These are phyloP conservation scores for Calocybe gambosa DNA, from an alignment of 1,284 basidiomycete genomes.

Conservation along the genomic window DNA sequence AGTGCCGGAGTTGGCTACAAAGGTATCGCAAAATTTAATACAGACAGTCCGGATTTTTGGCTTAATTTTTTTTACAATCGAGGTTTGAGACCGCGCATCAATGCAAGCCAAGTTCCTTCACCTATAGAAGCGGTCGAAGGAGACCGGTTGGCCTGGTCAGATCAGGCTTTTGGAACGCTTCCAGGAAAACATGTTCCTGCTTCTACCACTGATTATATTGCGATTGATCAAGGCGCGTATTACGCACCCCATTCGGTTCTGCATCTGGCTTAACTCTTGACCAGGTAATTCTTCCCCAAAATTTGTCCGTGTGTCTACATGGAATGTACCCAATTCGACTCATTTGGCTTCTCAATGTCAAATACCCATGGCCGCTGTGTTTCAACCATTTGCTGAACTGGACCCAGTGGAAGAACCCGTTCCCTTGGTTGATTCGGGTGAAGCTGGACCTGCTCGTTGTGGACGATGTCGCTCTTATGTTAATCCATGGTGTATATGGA, in stretches of 20 bases:
- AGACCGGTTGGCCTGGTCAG: conserved; percentile 82
- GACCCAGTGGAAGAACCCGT: conserved; percentile 79
- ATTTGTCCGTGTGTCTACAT: conserved; percentile 85
- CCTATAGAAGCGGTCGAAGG: conserved; percentile 80
- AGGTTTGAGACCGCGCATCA: conserved; percentile 82
- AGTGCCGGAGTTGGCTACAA: conserved; percentile 62
- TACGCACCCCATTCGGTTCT: neutral
- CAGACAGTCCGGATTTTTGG: neutral
- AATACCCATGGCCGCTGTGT: conserved; percentile 78
- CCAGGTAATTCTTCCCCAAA: conserved; percentile 77
- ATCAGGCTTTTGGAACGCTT: conserved; percentile 71
- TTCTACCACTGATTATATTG: conserved; percentile 82
- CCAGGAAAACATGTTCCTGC: conserved; percentile 77
- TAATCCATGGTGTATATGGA: conserved; percentile 92
- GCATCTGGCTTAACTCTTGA: neutral
- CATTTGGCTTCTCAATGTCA: conserved; percentile 79
- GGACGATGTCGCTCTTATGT: conserved; percentile 86
- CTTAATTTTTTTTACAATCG: conserved; percentile 2
- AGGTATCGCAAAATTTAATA: conserved; percentile 6
- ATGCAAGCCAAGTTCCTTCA: conserved; percentile 88
- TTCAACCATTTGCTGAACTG: conserved; percentile 89
- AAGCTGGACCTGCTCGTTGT: conserved; percentile 81
- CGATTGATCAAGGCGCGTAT: conserved; percentile 83
- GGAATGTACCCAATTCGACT: conserved; percentile 78
- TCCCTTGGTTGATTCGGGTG: conserved; percentile 67